Conservation (phyloP, 495 filamentous ascomycete species). For the Jackrogersella multiformis region DNA sequence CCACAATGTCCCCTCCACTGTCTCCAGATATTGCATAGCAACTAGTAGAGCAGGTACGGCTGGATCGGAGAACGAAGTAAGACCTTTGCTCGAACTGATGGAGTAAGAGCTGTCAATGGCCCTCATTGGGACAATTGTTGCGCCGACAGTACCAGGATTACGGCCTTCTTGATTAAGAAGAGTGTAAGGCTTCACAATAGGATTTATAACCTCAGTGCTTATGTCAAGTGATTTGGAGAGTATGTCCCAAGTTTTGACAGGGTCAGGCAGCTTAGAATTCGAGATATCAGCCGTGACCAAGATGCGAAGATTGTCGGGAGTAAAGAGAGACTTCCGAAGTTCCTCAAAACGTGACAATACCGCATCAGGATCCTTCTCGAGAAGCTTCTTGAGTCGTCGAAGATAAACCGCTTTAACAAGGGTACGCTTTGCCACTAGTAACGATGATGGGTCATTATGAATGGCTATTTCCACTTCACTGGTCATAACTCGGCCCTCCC, state of each 20-base stretch:
- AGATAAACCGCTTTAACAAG: slow-evolving; percentile 90
- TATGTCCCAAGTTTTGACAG: slow-evolving; percentile 84
- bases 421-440: slow-evolving; percentile 78
- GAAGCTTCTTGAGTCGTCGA: slow-evolving; percentile 78
- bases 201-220: slow-evolving; percentile 49
- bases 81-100: slow-evolving; percentile 75
- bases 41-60: slow-evolving; percentile 84
- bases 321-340: slow-evolving; percentile 76
- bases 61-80: slow-evolving; percentile 77
- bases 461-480: slow-evolving; percentile 82
- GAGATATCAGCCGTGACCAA: slow-evolving; percentile 84
- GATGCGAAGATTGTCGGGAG: slow-evolving; percentile 82
- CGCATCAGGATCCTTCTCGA: slow-evolving; percentile 73
- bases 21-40: slow-evolving; percentile 87
- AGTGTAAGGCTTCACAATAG: slow-evolving; percentile 58
- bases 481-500: slow-evolving; percentile 81
- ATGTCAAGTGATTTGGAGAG: slow-evolving; percentile 60
- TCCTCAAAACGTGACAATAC: slow-evolving; percentile 80
- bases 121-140: slow-evolving; percentile 87
- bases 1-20: slow-evolving; percentile 95
- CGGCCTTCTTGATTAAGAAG: slow-evolving; percentile 76
- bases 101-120: slow-evolving; percentile 94
- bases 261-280: slow-evolving; percentile 75
- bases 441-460: slow-evolving; percentile 75
- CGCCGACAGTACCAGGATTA: slow-evolving; percentile 72